phyloP scores from a whole-genome alignment of 2,329 filamentous ascomycete genomes.

The Cladosporium sp. region DNA sequence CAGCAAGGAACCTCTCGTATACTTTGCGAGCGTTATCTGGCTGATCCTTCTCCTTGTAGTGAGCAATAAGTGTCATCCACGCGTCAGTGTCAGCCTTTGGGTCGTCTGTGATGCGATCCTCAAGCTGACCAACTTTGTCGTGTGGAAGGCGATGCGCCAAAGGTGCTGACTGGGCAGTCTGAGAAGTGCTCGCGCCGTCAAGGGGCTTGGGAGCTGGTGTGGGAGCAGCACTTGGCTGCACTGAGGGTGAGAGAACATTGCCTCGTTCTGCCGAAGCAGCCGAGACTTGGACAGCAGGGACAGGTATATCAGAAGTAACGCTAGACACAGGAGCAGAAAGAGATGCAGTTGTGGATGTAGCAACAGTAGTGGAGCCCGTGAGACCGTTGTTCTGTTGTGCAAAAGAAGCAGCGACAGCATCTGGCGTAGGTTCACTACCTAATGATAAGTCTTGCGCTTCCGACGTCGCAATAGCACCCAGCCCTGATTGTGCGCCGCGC shows the following conservation, averaged over 20 bases:
- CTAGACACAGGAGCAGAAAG: conserved; percentile 30
- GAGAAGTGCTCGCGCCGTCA: conserved; percentile 25
- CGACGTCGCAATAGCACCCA: conserved; percentile 31
- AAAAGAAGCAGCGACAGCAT: conserved; percentile 34
- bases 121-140: conserved; percentile 77
- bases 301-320: conserved; percentile 32
- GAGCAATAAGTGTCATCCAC: conserved; percentile 83
- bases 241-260: conserved; percentile 53
- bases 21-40: conserved; percentile 76
- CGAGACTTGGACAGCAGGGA: conserved; percentile 27
- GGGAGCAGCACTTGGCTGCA: conserved; percentile 28
- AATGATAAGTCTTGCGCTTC: conserved; percentile 59
- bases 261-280: conserved; percentile 33
- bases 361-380: conserved; percentile 37
- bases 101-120: conserved; percentile 90
- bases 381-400: conserved; percentile 34
- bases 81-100: conserved; percentile 89
- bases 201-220: conserved; percentile 24
- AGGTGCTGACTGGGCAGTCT: conserved; percentile 21
- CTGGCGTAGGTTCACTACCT: conserved; percentile 50
- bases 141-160: conserved; percentile 60
- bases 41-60: conserved; percentile 79
- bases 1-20: conserved; percentile 82
- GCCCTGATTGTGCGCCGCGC: conserved; percentile 31
- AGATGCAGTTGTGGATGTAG: conserved; percentile 22